Evolutionary conservation across 1,284 basidiomycete species (phyloP), one percentile per base, ranked within the genome.

Genomic region (Cryptococcus sp.): DNA sequence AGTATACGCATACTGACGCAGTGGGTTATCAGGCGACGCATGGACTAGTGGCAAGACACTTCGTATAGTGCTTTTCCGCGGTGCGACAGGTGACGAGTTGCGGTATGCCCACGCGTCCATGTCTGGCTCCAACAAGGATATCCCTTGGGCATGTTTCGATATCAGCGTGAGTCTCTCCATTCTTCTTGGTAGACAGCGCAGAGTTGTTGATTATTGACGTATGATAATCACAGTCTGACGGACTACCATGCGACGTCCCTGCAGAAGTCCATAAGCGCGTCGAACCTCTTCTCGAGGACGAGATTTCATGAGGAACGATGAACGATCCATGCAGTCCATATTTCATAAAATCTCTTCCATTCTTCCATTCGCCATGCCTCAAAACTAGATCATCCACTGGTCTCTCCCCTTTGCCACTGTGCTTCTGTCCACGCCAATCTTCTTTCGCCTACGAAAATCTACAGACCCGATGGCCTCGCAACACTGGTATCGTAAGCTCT

Each of bases 401-500:
- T 45, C 22, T 43, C 41, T 22, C 19, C 27, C 25, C 6, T 25
- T 25, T 25, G 25, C 25, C 30, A 2, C n/a, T 38, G 3, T n/a
- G 19, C 43, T 20, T 10, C 22, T 8, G 6, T 42, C 2, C 20
- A 53, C 13, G 38, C 10, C 38, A 53, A 41, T 27, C 11, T 16
- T 47, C 17, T 22, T 41, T 19, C 13, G 23, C 11, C 40, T 50
- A 35, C 19, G 6, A 50, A 50, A 35, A 35, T 35, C 54, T 72
- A 79, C 50, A 77, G 71, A 11, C 78, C 78, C 1, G 75, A 66
- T 8, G 78, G 78, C 40, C 78, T 67, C 19, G 76, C 71, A 22
- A 77, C 63, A 57, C 76, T 90, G 41, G 92, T 95, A 77, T 94
- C 92, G 75, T 95, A 94, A 35, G 91, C 90, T 61, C 91, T 82